A percentile compares a stretch with the other conserved stretches of the same genome.
Evolutionary conservation across 2,329 filamentous ascomycete genomes (phyloP).

Genomic region (Pseudodiploospora longispora): DNA sequence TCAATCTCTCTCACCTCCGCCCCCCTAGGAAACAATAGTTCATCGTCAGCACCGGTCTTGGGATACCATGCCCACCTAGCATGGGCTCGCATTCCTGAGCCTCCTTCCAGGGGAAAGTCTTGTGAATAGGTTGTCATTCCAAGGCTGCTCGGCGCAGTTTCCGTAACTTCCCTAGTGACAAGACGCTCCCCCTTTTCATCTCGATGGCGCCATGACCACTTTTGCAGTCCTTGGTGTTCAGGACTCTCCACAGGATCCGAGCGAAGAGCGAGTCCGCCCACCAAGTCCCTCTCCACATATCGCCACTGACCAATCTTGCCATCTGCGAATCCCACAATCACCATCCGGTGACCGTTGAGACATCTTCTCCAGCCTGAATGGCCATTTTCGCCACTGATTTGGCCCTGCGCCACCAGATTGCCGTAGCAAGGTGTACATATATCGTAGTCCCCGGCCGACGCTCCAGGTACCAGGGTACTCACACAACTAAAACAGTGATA

Average conservation of each 20-base stretch:
- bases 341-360: slow-evolving; percentile 74
- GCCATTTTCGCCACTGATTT: slow-evolving; percentile 68
- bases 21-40: slow-evolving; percentile 74
- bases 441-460: slow-evolving; percentile 69
- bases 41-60: slow-evolving; percentile 54
- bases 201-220: slow-evolving; percentile 44
- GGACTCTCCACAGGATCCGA: slow-evolving; percentile 41
- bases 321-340: slow-evolving; percentile 67
- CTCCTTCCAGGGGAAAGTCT: slow-evolving; percentile 67
- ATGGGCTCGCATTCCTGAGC: slow-evolving; percentile 53
- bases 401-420: slow-evolving; percentile 52
- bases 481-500: slow-evolving; percentile 77
- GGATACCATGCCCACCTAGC: slow-evolving; percentile 78
- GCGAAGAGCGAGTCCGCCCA: slow-evolving; percentile 66
- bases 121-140: slow-evolving; percentile 18
- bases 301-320: slow-evolving; percentile 58
- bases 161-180: slow-evolving; percentile 43
- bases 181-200: slow-evolving; percentile 35
- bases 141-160: slow-evolving; percentile 28
- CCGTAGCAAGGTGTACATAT: slow-evolving; percentile 74
- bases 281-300: slow-evolving; percentile 60
- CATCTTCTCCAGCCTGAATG: slow-evolving; percentile 78
- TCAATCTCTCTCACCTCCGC: slow-evolving; percentile 78
- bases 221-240: slow-evolving; percentile 32
- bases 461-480: slow-evolving; percentile 37